Conservation (phyloP, 2,329 filamentous ascomycete genomes). For the Penicillium oxalicum region DNA sequence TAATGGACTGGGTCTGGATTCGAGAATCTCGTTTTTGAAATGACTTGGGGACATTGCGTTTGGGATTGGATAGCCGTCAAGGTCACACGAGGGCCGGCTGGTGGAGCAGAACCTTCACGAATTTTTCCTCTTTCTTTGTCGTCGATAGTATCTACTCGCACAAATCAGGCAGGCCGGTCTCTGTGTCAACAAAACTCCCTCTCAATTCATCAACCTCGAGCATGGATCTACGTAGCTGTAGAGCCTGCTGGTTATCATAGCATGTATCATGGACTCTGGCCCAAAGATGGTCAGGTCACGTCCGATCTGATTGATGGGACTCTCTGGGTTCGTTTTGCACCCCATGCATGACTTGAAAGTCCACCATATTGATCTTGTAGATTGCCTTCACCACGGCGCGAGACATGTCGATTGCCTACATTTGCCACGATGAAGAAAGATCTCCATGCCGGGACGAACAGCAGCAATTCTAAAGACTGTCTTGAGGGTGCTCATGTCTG, state of each 20-base stretch:
- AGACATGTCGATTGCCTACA: neutral
- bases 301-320: no score
- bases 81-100: neutral
- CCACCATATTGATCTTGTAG: neutral
- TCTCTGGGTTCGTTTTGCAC: neutral
- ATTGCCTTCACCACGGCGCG: neutral
- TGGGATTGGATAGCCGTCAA: neutral
- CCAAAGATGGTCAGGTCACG: no score
- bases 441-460: neutral
- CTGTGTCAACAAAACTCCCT: neutral
- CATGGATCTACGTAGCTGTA: no score
- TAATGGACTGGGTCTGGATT: slow-evolving; percentile 1
- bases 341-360: neutral
- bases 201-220: no score
- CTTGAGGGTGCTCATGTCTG: neutral
- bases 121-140: slow-evolving; percentile 7
- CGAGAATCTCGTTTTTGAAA: neutral
- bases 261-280: no score
- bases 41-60: neutral
- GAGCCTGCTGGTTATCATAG: no score
- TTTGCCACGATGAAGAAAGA: neutral
- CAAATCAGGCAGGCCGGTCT: slow-evolving; percentile 22
- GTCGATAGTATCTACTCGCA: slow-evolving; percentile 15
- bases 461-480: neutral
- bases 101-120: slow-evolving; percentile 10